A percentile compares a stretch with the other conserved stretches of the same genome.
These are phyloP conservation scores for Metschnikowia continentalis DNA, from an alignment of 805 yeast genomes.

Conservation along the genomic window DNA sequence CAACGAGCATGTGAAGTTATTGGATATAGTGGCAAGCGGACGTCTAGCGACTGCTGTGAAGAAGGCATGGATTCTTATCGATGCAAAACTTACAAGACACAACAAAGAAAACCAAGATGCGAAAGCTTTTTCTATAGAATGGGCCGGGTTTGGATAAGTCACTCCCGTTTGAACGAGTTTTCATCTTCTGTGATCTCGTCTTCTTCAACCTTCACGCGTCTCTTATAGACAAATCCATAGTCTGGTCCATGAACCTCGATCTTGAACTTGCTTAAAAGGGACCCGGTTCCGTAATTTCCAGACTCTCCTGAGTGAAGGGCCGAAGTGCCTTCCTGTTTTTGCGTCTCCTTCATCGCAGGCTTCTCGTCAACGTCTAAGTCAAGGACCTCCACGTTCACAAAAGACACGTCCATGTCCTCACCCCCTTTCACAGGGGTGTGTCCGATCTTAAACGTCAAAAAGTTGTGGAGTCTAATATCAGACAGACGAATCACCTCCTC, in stretches of 20 bases:
- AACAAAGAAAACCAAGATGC: conserved; percentile 14
- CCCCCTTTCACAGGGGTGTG: conserved; percentile 19
- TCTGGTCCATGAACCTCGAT: conserved; percentile 17
- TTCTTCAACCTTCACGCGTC: conserved; percentile 32
- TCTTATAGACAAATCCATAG: conserved; percentile 20
- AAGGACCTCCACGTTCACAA: conserved; percentile 20
- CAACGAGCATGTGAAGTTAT: conserved; percentile 42
- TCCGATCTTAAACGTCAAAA: conserved; percentile 23
- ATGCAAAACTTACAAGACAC: conserved; percentile 20
- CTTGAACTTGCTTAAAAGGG: conserved; percentile 29
- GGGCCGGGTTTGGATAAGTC: conserved; percentile 88
- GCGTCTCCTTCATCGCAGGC: conserved; percentile 20
- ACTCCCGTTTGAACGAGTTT: conserved; percentile 1
- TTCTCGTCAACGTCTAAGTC: conserved; percentile 17
- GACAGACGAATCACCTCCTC: conserved; percentile 13
- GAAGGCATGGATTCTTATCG: conserved; percentile 67
- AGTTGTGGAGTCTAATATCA: conserved; percentile 22
- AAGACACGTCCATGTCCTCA: conserved; percentile 23
- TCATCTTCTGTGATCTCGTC: conserved; percentile 23
- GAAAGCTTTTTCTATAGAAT: conserved; percentile 71
- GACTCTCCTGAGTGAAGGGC: conserved; percentile 36
- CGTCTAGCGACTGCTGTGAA: conserved; percentile 90
- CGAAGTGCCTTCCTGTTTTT: conserved; percentile 45
- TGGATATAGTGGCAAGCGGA: conserved; percentile 75
- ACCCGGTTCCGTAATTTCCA: conserved; percentile 47